These are phyloP conservation scores for Crucibulum laeve DNA, from an alignment of 768 basidiomycete genomes.

Conservation along the genomic window DNA sequence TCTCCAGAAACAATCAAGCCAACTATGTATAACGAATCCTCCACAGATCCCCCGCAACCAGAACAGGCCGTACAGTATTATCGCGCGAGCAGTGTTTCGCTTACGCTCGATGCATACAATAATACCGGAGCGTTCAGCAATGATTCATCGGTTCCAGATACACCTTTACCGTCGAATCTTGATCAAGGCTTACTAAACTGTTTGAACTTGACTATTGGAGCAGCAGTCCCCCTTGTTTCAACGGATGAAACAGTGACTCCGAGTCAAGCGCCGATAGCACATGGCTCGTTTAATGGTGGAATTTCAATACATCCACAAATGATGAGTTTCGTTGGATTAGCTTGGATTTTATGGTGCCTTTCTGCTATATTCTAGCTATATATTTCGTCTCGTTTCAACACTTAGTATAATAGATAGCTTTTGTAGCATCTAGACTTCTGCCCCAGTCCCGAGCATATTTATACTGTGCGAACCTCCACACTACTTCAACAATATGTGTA, in stretches of 20 bases:
- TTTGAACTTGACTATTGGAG: conserved; percentile 50
- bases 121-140: conserved; percentile 37
- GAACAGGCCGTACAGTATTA: conserved; percentile 54
- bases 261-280: no score
- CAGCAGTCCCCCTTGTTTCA: conserved; percentile 20
- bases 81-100: conserved; percentile 49
- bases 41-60: conserved; percentile 19
- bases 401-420: no score
- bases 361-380: no score
- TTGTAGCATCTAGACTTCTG: no score
- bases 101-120: conserved; percentile 56
- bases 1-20: conserved; percentile 15
- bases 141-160: conserved; percentile 20
- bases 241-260: no score
- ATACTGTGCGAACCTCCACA: no score
- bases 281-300: no score
- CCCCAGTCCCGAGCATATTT: no score
- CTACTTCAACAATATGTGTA: no score
- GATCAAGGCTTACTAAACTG: conserved; percentile 42
- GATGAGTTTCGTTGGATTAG: conserved; percentile 1
- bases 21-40: not conserved
- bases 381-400: no score
- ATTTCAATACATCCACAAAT: no score
- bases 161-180: conserved; percentile 39
- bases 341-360: not conserved